These are phyloP conservation scores for Cordyceps militaris DNA, from an alignment of 2,329 filamentous ascomycete species.

Conservation along the genomic window DNA sequence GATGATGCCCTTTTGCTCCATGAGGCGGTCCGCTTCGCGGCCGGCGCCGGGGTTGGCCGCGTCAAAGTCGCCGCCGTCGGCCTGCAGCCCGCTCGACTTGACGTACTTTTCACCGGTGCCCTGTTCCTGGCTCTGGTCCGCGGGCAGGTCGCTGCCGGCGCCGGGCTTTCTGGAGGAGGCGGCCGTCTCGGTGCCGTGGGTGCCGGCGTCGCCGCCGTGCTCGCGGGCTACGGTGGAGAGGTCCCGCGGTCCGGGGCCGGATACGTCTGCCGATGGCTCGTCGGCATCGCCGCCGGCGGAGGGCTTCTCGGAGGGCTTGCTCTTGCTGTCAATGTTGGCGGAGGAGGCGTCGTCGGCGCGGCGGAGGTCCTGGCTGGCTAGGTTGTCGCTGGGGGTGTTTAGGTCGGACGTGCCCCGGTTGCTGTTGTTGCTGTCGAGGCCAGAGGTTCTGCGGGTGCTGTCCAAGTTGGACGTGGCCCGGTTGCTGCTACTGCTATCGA, in stretches of 20 bases:
- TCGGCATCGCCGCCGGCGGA: slow-evolving; percentile 23
- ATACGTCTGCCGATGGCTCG: slow-evolving; percentile 27
- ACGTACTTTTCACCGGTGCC: slow-evolving; percentile 52
- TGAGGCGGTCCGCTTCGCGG: slow-evolving; percentile 53
- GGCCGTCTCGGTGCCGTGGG: slow-evolving; percentile 1
- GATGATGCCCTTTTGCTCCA: slow-evolving; percentile 27
- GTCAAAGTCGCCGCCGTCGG: slow-evolving; percentile 63
- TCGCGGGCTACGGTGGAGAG: slow-evolving; percentile 30
- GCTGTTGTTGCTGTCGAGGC: not conserved
- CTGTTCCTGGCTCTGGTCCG: slow-evolving; percentile 24
- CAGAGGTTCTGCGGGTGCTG: not conserved
- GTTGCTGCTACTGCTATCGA: not conserved
- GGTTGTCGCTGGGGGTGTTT: not conserved
- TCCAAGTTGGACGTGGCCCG: not conserved
- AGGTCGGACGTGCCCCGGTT: not conserved
- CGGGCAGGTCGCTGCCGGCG: slow-evolving; percentile 20
- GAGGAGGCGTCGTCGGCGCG: not conserved
- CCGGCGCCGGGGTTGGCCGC: slow-evolving; percentile 57
- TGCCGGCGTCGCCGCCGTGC: slow-evolving; percentile 28
- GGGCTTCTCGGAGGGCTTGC: slow-evolving; percentile 2
- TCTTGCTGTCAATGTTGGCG: not conserved
- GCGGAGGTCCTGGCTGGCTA: not conserved
- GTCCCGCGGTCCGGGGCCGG: slow-evolving; percentile 38
- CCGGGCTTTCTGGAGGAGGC: slow-evolving; percentile 14
- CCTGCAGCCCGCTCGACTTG: slow-evolving; percentile 49